Evolutionary conservation across 257 asterid genomes (phyloP).

Genomic region (Capsicum pubescens): DNA sequence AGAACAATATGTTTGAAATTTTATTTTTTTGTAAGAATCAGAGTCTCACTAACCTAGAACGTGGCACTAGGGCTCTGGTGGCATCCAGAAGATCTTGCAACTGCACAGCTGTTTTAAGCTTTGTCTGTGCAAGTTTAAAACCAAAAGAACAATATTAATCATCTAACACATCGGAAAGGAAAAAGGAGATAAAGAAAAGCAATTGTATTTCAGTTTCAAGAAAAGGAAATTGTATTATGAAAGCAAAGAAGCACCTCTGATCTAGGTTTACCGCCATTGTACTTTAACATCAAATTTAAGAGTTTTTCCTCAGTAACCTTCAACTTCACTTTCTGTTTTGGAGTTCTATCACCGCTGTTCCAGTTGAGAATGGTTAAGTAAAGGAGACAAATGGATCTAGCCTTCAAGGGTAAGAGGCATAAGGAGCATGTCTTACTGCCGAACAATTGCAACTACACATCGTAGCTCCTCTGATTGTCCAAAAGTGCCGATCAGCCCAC

Average conservation of each 20-base stretch:
- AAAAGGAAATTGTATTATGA: conserved; percentile 31
- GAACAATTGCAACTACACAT: conserved; percentile 88
- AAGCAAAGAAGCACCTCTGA: conserved; percentile 67
- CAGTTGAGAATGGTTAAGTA: conserved; percentile 33
- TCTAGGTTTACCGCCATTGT: conserved; percentile 92
- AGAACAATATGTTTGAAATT: too few species aligned
- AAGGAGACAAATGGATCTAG: conserved; percentile 24
- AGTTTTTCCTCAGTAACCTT: conserved; percentile 95
- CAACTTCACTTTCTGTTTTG: conserved; percentile 98
- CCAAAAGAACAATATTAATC: conserved; percentile 31
- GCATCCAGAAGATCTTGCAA: conserved; percentile 99
- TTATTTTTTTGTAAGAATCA: background rate
- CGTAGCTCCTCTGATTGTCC: conserved; percentile 97
- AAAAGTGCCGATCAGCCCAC: conserved; percentile 87
- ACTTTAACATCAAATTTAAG: conserved; percentile 90
- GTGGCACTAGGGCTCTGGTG: conserved; percentile 90
- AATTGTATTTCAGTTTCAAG: background rate
- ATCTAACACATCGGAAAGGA: conserved; percentile 22
- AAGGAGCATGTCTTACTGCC: conserved; percentile 72
- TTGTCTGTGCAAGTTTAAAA: conserved; percentile 65
- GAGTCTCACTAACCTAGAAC: conserved; percentile 56
- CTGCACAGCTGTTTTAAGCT: conserved; percentile 92
- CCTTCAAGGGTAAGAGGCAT: background rate
- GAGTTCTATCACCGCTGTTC: conserved; percentile 97
- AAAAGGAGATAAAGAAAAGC: conserved; percentile 27